These are phyloP conservation scores for Hypoxylon sp. DNA, from an alignment of 2,329 filamentous ascomycete species.

Conservation along the genomic window DNA sequence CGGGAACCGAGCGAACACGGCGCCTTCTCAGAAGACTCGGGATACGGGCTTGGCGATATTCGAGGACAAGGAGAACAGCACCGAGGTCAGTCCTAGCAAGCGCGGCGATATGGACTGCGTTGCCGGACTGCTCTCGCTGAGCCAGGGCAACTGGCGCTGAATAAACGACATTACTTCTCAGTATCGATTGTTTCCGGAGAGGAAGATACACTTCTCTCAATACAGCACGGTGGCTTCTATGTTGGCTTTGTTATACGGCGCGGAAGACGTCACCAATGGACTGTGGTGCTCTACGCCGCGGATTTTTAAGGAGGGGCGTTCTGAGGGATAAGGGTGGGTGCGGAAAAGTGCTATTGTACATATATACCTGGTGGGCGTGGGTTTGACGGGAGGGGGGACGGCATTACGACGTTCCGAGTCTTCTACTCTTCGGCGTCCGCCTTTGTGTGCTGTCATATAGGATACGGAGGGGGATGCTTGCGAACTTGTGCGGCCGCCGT, in stretches of 20 bases:
- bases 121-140: constrained; percentile 87
- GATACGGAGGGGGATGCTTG: not conserved
- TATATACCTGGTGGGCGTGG: constrained; percentile 4
- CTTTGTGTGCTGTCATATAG: not conserved
- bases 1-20: constrained; percentile 54
- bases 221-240: not conserved
- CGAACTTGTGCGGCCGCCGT: not conserved
- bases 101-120: constrained; percentile 88
- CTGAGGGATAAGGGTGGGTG: constrained; percentile 6
- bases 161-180: not conserved
- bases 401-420: not conserved
- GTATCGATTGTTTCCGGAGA: not conserved
- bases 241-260: not conserved
- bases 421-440: not conserved
- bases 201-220: not conserved
- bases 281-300: not conserved
- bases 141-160: constrained; percentile 90
- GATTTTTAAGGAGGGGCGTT: constrained; percentile 19
- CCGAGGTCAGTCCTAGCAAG: constrained; percentile 75
- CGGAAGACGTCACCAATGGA: not conserved
- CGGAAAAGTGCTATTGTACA: constrained; percentile 22
- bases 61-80: constrained; percentile 58
- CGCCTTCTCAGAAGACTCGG: constrained; percentile 51
- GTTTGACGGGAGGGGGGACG: not conserved
- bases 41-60: constrained; percentile 60